A percentile compares a stretch with the other conserved stretches of the same genome.
phyloP scores from a whole-genome alignment of 495 filamentous ascomycete genomes.

The Hyaloscypha finlandica region DNA sequence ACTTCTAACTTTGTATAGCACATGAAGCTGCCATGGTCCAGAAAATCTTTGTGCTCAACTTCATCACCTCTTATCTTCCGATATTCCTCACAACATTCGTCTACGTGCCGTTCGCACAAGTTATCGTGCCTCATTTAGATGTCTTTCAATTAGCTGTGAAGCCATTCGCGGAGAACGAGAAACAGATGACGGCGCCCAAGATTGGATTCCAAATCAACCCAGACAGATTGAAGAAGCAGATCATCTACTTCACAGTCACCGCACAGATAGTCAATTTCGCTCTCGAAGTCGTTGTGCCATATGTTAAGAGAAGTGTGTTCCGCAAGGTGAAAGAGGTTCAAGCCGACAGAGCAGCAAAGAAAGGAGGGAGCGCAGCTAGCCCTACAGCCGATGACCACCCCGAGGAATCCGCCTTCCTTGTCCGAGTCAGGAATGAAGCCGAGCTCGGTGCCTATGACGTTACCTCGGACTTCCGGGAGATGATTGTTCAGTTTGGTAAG shows the following conservation, averaged over 20 bases:
- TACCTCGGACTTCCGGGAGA: constrained; percentile 84
- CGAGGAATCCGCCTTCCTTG: constrained; percentile 44
- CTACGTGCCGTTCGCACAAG: constrained; percentile 89
- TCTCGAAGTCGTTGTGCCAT: constrained; percentile 85
- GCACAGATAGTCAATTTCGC: constrained; percentile 88
- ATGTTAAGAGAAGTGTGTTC: constrained; percentile 72
- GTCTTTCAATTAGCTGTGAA: constrained; percentile 77
- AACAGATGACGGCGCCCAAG: constrained; percentile 60
- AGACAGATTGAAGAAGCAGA: constrained; percentile 80
- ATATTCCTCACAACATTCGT: constrained; percentile 94
- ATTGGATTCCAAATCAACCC: constrained; percentile 80
- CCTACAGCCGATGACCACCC: constrained; percentile 54
- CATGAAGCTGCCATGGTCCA: constrained; percentile 81
- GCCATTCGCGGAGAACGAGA: constrained; percentile 71
- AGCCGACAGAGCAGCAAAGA: constrained; percentile 53
- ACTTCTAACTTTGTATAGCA: constrained; percentile 22
- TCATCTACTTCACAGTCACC: constrained; percentile 96
- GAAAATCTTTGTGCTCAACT: constrained; percentile 95
- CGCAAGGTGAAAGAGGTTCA: constrained; percentile 74
- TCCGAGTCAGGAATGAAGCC: constrained; percentile 81
- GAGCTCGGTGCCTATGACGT: constrained; percentile 86
- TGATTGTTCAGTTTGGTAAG: constrained; percentile 80
- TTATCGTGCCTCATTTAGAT: constrained; percentile 88
- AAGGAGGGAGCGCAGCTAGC: constrained; percentile 38
- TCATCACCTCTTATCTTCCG: constrained; percentile 93